Evolutionary conservation across 345 rosid genomes (phyloP), one percentile per base, ranked within the genome.

Genomic region (Camelina sativa): DNA sequence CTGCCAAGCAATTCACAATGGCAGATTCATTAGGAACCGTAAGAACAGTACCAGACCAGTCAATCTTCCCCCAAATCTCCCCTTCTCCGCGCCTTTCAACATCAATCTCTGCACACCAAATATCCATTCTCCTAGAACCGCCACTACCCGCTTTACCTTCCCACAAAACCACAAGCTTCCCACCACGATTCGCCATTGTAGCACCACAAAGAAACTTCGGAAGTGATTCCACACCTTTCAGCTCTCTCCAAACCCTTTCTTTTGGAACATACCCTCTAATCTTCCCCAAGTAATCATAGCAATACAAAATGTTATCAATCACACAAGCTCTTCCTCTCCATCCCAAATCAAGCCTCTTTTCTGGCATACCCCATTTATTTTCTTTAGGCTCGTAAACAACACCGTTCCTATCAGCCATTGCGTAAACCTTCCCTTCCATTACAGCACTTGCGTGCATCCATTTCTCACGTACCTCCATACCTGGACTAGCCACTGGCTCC

Each of bases 371-470:
- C 98, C 98, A 93, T 16, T 55, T 67, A 72, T 46, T 50, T 3
- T 43, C 85, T 34, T 51, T 44, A 0, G 91, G 87, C 25, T 89
- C 93, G 32, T 84, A 91, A 37, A 86, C 86, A 1, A 93, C 84
- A 22, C 98, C 98, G 2, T 86, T 85, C 8, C 98, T 59, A 68
- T 93, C 98, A 1, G 89, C 96, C 98, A 93, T 93, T 0, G 96
- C 97, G 9, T 89, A 91, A 7, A 93, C 25, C 11, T 70, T 89
- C 9, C 78, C 86, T 16, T 82, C 85, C 20, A 91, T 65, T 0
- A 91, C 98, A 0, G 96, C 97, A 10, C 94, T 88, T 1, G 90
- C 97, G 81, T 93, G 98, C 96, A 93, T 93, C 98, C 96, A 93
- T 63, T 91, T 93, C 74, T 86, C 91, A 38, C 96, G 86, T 8